These are phyloP conservation scores for Cucurbita maxima DNA, from an alignment of 306 rosid genomes.

Conservation along the genomic window DNA sequence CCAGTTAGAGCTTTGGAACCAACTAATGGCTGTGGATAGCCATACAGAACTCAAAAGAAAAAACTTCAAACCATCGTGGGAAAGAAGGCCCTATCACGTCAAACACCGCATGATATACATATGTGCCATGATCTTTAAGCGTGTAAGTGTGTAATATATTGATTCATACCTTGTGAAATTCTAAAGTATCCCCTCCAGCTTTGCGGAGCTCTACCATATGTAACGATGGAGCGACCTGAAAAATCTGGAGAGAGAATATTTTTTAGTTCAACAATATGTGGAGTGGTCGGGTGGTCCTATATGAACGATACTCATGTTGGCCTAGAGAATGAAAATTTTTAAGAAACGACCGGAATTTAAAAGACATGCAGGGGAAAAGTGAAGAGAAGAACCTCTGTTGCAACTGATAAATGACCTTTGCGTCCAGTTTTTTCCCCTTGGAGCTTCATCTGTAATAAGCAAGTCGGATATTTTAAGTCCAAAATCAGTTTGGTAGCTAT, in stretches of 20 bases:
- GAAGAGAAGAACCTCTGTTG: constrained; percentile 56
- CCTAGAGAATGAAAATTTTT: not conserved
- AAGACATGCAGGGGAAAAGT: not conserved
- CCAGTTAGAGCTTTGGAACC: not conserved
- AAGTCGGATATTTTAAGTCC: not conserved
- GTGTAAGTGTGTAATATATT: not conserved
- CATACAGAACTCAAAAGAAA: not conserved
- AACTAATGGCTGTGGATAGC: not conserved
- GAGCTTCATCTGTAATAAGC: constrained; percentile 54
- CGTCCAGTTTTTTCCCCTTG: constrained; percentile 85
- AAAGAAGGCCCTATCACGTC: not conserved
- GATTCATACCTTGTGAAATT: constrained; percentile 61
- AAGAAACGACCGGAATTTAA: not conserved
- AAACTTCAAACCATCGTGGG: not conserved
- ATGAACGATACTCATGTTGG: not conserved
- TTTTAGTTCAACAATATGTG: not conserved
- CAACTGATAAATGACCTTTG: constrained; percentile 80
- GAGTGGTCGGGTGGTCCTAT: not conserved
- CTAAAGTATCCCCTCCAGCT: constrained; percentile 79
- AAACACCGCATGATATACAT: not conserved
- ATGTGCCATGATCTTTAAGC: not conserved
- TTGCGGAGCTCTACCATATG: constrained; percentile 90
- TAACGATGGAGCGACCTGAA: constrained; percentile 87
- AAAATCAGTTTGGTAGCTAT: not conserved
- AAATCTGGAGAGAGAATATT: constrained; percentile 31